phyloP scores from a whole-genome alignment of 192 early-diverging fungal species.

The Linnemannia schmuckeri region DNA sequence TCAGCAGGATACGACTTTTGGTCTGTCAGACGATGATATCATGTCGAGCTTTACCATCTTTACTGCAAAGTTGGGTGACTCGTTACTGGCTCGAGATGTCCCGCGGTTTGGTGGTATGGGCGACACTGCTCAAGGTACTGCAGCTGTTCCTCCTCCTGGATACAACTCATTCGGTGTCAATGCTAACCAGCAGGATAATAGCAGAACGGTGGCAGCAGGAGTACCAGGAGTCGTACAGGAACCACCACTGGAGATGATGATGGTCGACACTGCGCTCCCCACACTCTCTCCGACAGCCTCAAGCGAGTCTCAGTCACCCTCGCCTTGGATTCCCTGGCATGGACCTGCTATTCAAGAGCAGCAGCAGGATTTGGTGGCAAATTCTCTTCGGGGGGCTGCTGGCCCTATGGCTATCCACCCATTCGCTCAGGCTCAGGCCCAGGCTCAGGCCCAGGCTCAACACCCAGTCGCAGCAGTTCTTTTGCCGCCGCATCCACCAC shows the following conservation, averaged over 20 bases:
- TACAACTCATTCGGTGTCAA: not conserved
- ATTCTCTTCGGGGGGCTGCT: not conserved
- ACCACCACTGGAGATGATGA: not conserved
- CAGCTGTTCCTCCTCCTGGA: not conserved
- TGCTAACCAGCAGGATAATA: not conserved
- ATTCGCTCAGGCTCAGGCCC: not conserved
- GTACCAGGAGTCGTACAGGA: not conserved
- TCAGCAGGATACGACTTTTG: constrained; percentile 12
- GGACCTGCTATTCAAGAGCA: not conserved
- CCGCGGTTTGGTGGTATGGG: no score
- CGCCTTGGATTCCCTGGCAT: constrained; percentile 35
- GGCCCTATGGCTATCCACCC: not conserved
- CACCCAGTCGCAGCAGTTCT: not conserved
- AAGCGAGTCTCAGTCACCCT: constrained; percentile 16
- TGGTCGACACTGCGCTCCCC: constrained; percentile 13
- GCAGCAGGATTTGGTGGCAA: not conserved
- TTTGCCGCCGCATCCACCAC: not conserved
- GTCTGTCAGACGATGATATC: constrained; percentile 45
- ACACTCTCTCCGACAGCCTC: constrained; percentile 22
- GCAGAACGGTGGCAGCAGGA: not conserved
- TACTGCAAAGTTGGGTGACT: constrained; percentile 30
- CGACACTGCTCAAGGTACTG: not conserved
- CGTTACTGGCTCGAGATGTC: constrained; percentile 9
- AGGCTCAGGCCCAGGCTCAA: not conserved
- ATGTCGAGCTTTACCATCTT: constrained; percentile 48